These are phyloP conservation scores for Medicago ruthenica DNA, from an alignment of 306 rosid genomes.

Conservation along the genomic window DNA sequence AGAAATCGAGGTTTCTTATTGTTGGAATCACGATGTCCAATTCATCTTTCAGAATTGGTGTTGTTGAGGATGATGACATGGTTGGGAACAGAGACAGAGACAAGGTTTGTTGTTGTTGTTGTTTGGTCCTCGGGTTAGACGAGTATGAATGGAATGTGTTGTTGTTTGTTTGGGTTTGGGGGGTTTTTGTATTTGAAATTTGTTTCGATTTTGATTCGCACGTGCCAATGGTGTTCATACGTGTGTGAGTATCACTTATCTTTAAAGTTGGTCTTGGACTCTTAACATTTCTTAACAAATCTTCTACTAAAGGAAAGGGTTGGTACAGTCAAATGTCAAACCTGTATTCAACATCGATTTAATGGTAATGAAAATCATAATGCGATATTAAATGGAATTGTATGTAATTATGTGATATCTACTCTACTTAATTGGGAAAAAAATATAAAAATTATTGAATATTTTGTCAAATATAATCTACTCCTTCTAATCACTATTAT, in stretches of 20 bases:
- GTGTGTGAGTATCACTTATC: neutral
- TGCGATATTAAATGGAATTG: too few relatives aligned
- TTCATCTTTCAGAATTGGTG: conserved; percentile 66
- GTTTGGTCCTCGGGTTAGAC: neutral
- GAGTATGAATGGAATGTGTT: neutral
- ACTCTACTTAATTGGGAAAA: too few relatives aligned
- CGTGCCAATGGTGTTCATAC: conserved; percentile 27
- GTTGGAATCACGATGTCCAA: conserved; percentile 88
- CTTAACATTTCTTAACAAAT: too few relatives aligned
- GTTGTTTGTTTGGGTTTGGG: neutral
- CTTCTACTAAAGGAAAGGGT: too few relatives aligned
- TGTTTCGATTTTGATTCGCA: neutral
- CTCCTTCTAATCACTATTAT: too few relatives aligned
- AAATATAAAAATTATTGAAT: too few relatives aligned
- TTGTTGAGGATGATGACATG: conserved; percentile 45
- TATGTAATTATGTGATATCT: too few relatives aligned
- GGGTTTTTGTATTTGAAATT: conserved; percentile 31
- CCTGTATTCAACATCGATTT: too few relatives aligned
- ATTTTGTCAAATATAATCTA: too few relatives aligned
- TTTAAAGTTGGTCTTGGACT: too few relatives aligned
- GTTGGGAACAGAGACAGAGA: neutral
- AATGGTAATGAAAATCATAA: too few relatives aligned
- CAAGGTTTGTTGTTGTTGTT: neutral
- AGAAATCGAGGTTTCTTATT: conserved; percentile 75
- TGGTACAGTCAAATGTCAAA: too few relatives aligned